phyloP scores from a whole-genome alignment of 2,329 filamentous ascomycete genomes.

The Acrocalymma vagum region DNA sequence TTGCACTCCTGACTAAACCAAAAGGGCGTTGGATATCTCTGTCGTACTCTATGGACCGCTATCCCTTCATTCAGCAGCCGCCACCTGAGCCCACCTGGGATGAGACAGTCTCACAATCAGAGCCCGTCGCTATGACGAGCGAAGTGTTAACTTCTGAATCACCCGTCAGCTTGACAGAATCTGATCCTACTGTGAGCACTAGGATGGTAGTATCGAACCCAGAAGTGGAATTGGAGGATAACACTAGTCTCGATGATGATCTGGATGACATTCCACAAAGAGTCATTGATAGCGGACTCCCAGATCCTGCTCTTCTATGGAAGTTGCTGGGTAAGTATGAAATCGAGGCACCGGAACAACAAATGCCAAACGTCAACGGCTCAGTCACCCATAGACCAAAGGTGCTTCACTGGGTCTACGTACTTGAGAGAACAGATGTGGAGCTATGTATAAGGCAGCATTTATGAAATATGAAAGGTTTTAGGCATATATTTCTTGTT shows the following conservation, averaged over 20 bases:
- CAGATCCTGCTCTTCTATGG: slow-evolving; percentile 49
- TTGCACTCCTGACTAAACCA: slow-evolving; percentile 48
- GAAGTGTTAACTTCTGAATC: slow-evolving; percentile 5
- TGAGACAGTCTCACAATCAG: background rate
- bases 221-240: slow-evolving; percentile 5
- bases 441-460: slow-evolving; percentile 21
- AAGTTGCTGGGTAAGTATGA: slow-evolving; percentile 41
- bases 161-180: no score
- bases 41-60: slow-evolving; percentile 51
- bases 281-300: slow-evolving; percentile 40
- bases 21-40: slow-evolving; percentile 49
- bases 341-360: slow-evolving; percentile 33
- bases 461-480: no score
- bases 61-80: slow-evolving; percentile 41
- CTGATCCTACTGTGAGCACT: background rate
- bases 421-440: slow-evolving; percentile 46
- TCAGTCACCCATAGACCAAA: slow-evolving; percentile 43
- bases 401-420: slow-evolving; percentile 50
- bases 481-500: no score
- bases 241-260: slow-evolving; percentile 15
- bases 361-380: slow-evolving; percentile 13
- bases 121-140: no score
- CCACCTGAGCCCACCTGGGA: background rate
- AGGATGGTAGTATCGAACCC: background rate
- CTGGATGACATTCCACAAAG: slow-evolving; percentile 32